A percentile compares a stretch with the other conserved stretches of the same genome.
These are phyloP conservation scores for Hydrangea macrophylla DNA, from an alignment of 148 eudicot genomes.

Conservation along the genomic window DNA sequence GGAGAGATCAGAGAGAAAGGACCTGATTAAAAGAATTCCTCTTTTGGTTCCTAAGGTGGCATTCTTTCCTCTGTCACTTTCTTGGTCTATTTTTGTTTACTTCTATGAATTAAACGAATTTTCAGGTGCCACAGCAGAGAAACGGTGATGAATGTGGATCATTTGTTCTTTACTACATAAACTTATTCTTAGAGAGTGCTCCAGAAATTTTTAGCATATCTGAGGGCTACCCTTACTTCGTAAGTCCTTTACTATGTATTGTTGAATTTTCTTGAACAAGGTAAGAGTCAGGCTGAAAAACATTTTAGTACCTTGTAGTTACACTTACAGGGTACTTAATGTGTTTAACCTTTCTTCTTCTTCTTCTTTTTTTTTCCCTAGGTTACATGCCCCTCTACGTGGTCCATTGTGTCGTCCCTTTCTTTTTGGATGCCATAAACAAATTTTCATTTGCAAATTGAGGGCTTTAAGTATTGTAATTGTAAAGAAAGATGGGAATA, in stretches of 20 bases:
- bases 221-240: slow-evolving; percentile 46
- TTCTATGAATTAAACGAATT: slow-evolving; percentile 6
- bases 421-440: too few species aligned
- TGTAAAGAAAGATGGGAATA: too few species aligned
- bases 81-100: background rate
- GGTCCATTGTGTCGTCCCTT: too few species aligned
- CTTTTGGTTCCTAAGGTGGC: slow-evolving; percentile 61
- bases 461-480: too few species aligned
- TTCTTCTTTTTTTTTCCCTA: too few species aligned
- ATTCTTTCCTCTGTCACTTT: background rate
- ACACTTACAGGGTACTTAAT: too few species aligned
- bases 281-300: too few species aligned
- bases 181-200: slow-evolving; percentile 40
- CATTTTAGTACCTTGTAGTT: too few species aligned
- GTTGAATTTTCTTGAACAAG: too few species aligned
- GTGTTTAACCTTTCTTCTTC: background rate
- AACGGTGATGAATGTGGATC: slow-evolving; percentile 44
- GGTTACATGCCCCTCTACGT: too few species aligned
- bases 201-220: slow-evolving; percentile 39
- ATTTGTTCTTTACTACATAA: slow-evolving; percentile 57
- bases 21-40: slow-evolving; percentile 40
- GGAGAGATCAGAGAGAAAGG: slow-evolving; percentile 39
- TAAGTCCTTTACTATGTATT: slow-evolving; percentile 39
- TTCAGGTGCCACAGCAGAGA: slow-evolving; percentile 73
- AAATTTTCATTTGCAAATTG: too few species aligned